Evolutionary conservation across 1,284 basidiomycete genomes (phyloP).

Genomic region (Fomes fomentarius): DNA sequence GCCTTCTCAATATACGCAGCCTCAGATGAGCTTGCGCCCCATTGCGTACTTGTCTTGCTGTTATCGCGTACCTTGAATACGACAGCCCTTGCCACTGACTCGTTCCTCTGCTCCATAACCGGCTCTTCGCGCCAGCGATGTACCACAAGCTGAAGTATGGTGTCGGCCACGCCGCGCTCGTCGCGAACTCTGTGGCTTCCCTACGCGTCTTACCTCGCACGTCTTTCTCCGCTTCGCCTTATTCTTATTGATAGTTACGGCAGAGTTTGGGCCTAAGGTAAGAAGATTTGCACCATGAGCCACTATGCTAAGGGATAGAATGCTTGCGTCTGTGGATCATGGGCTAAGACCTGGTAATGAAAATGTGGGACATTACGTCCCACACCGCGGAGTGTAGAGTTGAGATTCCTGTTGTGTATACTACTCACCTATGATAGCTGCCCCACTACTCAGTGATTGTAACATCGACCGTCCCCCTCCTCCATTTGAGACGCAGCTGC

Average conservation of each 20-base stretch:
- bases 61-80: background rate
- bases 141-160: constrained; percentile 63
- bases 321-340: too few species aligned
- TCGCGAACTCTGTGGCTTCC: constrained; percentile 60
- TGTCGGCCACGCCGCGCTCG: constrained; percentile 63
- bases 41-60: background rate
- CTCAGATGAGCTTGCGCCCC: constrained; percentile 44
- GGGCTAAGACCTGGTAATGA: too few species aligned
- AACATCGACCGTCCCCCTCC: too few species aligned
- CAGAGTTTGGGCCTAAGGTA: constrained; percentile 56
- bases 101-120: constrained; percentile 57
- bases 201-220: too few species aligned
- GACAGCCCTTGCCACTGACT: constrained; percentile 58
- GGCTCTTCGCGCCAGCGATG: constrained; percentile 70
- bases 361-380: too few species aligned
- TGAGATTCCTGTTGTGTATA: too few species aligned
- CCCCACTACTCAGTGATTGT: too few species aligned
- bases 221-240: too few species aligned
- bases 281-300: constrained; percentile 44
- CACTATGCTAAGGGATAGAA: constrained; percentile 15
- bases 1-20: constrained; percentile 66
- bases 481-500: too few species aligned
- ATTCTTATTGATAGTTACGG: too few species aligned
- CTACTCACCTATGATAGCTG: too few species aligned
- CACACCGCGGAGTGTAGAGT: too few species aligned